Evolutionary conservation across 352 stramenopile species (phyloP).

Genomic region (Globisporangium ultimum): DNA sequence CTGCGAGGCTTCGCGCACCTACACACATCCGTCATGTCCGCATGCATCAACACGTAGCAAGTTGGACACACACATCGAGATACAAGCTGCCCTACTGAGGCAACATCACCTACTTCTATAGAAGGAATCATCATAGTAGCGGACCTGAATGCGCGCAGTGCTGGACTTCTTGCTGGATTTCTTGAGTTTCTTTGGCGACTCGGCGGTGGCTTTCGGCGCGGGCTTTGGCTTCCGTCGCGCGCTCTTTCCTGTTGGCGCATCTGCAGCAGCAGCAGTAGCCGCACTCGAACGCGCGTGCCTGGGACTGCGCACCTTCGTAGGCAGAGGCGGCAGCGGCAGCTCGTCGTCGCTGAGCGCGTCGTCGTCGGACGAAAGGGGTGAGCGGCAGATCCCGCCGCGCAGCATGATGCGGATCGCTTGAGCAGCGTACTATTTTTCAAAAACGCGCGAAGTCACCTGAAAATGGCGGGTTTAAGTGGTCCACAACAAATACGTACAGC

Average conservation of each 20-base stretch:
- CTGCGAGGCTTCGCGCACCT: conserved; percentile 1
- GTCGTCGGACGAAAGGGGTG: conserved; percentile 46
- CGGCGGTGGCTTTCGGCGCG: conserved; percentile 1
- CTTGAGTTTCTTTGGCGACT: background rate
- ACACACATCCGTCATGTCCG: background rate
- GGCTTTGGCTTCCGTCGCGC: conserved; percentile 9
- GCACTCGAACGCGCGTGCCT: background rate
- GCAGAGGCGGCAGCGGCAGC: conserved; percentile 16
- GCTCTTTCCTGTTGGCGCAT: background rate
- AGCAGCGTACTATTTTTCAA: background rate
- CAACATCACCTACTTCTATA: background rate
- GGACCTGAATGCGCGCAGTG: conserved; percentile 6
- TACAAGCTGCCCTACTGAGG: background rate
- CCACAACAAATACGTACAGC: no score
- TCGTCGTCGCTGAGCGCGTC: conserved; percentile 13
- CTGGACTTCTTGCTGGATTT: background rate
- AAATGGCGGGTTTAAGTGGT: background rate
- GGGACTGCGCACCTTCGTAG: conserved; percentile 4
- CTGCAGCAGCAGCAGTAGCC: background rate
- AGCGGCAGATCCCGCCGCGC: conserved; percentile 36
- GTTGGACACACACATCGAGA: background rate
- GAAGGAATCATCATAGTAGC: background rate
- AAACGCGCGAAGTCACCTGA: background rate
- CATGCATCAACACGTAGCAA: background rate
- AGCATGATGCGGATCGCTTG: conserved; percentile 15